Conservation (phyloP, 2,329 filamentous ascomycete genomes). For the Sphaerulina vaccinii region DNA sequence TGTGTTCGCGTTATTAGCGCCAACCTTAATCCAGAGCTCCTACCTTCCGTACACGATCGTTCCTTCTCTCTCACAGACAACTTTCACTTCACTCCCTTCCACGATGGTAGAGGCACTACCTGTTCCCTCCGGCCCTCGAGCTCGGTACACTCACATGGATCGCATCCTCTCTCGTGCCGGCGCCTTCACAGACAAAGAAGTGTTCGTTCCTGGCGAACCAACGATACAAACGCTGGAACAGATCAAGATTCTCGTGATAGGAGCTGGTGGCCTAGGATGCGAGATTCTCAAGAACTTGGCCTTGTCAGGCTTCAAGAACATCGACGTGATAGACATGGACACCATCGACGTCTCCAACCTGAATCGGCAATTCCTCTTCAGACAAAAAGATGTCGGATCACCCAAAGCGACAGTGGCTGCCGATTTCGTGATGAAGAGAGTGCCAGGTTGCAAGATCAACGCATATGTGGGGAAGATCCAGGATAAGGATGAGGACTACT, state of each 20-base stretch:
- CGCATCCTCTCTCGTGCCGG: constrained; percentile 73
- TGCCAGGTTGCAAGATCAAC: constrained; percentile 88
- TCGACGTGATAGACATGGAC: constrained; percentile 99
- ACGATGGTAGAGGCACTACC: constrained; percentile 17
- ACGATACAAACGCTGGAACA: constrained; percentile 60
- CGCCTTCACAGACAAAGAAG: constrained; percentile 70
- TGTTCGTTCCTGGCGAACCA: constrained; percentile 46
- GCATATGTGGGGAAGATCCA: constrained; percentile 94
- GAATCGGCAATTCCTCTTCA: constrained; percentile 96
- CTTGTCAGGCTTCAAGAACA: constrained; percentile 91
- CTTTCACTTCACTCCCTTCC: neutral
- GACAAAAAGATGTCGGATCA: constrained; percentile 85
- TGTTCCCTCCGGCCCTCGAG: constrained; percentile 39
- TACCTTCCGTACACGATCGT: neutral
- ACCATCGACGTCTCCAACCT: constrained; percentile 98
- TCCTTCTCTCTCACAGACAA: constrained; percentile 1
- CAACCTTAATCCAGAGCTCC: neutral
- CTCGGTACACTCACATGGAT: constrained; percentile 71
- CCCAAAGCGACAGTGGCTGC: constrained; percentile 93
- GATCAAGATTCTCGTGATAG: constrained; percentile 66
- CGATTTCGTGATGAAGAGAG: constrained; percentile 82
- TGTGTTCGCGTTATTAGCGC: constrained; percentile 13
- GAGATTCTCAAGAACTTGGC: constrained; percentile 97
- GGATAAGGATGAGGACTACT: constrained; percentile 93
- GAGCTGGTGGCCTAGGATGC: constrained; percentile 89